Base-by-base conservation (phyloP, 176 grass and related monocot genomes). In the Pontederia crassipes region DNA sequence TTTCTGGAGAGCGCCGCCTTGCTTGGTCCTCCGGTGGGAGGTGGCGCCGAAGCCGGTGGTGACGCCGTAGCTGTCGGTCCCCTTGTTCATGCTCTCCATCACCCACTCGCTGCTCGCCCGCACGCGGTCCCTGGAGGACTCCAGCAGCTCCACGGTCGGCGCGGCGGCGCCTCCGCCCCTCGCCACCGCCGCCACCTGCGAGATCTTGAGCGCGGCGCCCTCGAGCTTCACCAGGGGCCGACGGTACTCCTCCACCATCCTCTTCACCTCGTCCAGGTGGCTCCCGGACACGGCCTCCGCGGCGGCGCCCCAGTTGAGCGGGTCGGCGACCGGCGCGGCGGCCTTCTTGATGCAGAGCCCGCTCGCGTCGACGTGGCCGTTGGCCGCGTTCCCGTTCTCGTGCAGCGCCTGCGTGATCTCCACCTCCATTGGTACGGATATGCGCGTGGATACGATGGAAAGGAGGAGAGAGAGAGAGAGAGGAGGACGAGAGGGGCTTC, bases 161-260 rank as follows among this genome's bases (percentile, higher is more conserved):
- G 46, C 59, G 32, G 0, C 59, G 15, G 59, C 8, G 32, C 10
- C 59, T 15, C 8, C 58, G 12, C 26, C 57, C 26, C 54, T 55
- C 54, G 57, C 57, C 3, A 17, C 35, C 12, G 64, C 64, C 8
- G 64, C 64, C 26, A 66, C 64, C 26, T 66, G 64, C 11, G 64
- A 66, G 17, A 66, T 66, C 64, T 53, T 66, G 27, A 66, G 64
- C 18, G 48, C n/a, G 18, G 64, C 49, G 49, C 64, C 64, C 20
- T 66, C 64, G 12, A 66, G 48, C 24, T 17, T 28, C 24, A 66
- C 49, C 64, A 35, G 3, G 8, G 64, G 64, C 64, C 10, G 24
- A 24, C 64, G 48, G 64, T 26, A 66, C 64, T 66, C 64, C 49
- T 53, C 12, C 18, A 53, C 48, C 64, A 66, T 66, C 64, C 64